These are phyloP conservation scores for Aureoboletus auriporus DNA, from an alignment of 768 basidiomycete species.

Conservation along the genomic window DNA sequence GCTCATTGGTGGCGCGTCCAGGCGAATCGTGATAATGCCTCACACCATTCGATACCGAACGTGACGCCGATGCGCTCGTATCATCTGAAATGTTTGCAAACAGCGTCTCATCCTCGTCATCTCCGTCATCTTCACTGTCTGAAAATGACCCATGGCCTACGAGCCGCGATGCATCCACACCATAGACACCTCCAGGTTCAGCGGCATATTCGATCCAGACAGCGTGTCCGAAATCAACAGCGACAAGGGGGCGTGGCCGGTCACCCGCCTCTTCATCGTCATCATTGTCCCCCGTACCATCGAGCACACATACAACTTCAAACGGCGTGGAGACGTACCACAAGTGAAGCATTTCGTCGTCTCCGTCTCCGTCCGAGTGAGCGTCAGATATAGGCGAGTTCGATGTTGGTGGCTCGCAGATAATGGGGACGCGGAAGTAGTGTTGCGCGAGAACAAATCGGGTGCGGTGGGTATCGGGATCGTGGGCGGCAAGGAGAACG, in stretches of 20 bases:
- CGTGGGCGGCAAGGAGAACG: constrained; percentile 60
- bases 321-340: constrained; percentile 73
- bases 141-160: constrained; percentile 22
- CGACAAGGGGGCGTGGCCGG: constrained; percentile 66
- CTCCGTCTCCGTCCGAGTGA: constrained; percentile 21
- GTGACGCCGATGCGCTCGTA: background rate
- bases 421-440: constrained; percentile 69
- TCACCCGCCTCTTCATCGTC: constrained; percentile 36
- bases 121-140: constrained; percentile 29
- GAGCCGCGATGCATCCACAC: constrained; percentile 27
- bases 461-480: constrained; percentile 54
- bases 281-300: constrained; percentile 31
- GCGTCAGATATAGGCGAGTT: background rate
- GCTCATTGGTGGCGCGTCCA: constrained; percentile 3
- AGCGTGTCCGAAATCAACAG: constrained; percentile 85
- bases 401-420: constrained; percentile 13
- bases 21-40: background rate
- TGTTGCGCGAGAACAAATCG: constrained; percentile 69
- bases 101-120: constrained; percentile 14
- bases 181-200: constrained; percentile 27
- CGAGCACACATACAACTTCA: constrained; percentile 65
- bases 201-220: constrained; percentile 69
- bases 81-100: constrained; percentile 10
- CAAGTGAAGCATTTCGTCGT: constrained; percentile 58
- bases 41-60: constrained; percentile 1